Base-by-base conservation (phyloP, 495 filamentous ascomycete species). In the Tuber brumale region DNA sequence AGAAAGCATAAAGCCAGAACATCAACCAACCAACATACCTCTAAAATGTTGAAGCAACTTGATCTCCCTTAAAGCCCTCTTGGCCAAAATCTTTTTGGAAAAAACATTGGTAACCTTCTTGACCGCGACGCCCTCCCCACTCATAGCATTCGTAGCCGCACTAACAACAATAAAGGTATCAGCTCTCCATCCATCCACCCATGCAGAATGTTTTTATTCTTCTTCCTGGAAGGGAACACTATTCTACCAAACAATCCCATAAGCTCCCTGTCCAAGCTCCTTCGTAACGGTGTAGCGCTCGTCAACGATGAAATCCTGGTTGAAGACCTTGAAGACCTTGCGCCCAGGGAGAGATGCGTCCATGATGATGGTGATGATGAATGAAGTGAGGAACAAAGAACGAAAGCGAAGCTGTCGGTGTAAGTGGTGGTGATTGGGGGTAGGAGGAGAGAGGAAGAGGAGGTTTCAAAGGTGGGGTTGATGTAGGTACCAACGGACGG, bases 41-140 rank as follows among this genome's bases (percentile, higher is more conserved):
- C 95, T 86, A 88, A 99, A 99, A 83, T 99, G 95, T 86, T 97
- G 96, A 76, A 99, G 88, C 76, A 99, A 89, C 88, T 99, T 99
- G 85, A 99, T 97, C 86, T 99, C 95, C 84, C 96, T 90, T 86
- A 99, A 85, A 73, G 96, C 95, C 79, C 95, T 92, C 89, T 99
- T 99, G 76, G 95, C 95, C 76, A 99, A 87, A 80, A 99, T 99
- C 90, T 98, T 98, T 87, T 99, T 99, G 89, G 94, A 97, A 88
- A 99, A 98, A 76, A 99, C 96, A 92, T 99, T 99, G 85, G 95
- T 99, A 82, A 99, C 93, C 85, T 99, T 99, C 87, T 99, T 99
- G 86, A 99, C 93, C 76, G 95, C 95, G 74, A 99, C 94, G n/a
- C 95, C 95, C 83, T 99, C 95, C 81, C 90, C 91, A 21, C 93